Percentiles rank a stretch among this genome's conserved stretches.
These are phyloP conservation scores for Aspergillus ochraceus DNA, from an alignment of 2,329 filamentous ascomycete species.

Conservation along the genomic window DNA sequence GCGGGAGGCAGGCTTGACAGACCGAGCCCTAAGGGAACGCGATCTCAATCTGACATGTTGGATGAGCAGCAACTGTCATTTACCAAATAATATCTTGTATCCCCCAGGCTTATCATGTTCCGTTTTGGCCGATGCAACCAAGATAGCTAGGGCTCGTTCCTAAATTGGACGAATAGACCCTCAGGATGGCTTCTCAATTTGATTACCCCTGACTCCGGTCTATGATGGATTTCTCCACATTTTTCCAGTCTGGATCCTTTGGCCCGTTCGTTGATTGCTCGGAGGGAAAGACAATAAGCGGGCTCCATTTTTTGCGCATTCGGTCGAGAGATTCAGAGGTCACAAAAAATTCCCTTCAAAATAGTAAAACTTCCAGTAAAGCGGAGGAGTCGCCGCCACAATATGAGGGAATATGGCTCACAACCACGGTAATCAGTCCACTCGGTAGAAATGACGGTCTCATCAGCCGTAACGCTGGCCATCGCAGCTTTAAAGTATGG, in stretches of 20 bases:
- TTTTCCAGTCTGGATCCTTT: not conserved
- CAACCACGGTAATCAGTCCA: not conserved
- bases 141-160: too few species aligned
- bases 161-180: too few species aligned
- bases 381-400: not conserved
- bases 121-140: too few species aligned
- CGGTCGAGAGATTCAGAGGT: not conserved
- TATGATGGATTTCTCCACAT: not conserved
- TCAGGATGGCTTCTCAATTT: too few species aligned
- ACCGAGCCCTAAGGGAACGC: not conserved
- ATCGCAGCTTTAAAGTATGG: not conserved
- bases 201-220: not conserved
- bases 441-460: not conserved
- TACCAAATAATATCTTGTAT: too few species aligned
- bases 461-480: not conserved
- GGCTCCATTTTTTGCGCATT: not conserved
- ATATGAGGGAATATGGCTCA: not conserved
- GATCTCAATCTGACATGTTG: not conserved
- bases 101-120: too few species aligned
- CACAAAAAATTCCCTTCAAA: not conserved
- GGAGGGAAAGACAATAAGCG: not conserved
- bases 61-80: not conserved
- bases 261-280: not conserved
- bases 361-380: not conserved
- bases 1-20: not conserved